A percentile compares a stretch with the other conserved stretches of the same genome.
Evolutionary conservation across 306 rosid species (phyloP).

Genomic region (Trichosanthes truncata): DNA sequence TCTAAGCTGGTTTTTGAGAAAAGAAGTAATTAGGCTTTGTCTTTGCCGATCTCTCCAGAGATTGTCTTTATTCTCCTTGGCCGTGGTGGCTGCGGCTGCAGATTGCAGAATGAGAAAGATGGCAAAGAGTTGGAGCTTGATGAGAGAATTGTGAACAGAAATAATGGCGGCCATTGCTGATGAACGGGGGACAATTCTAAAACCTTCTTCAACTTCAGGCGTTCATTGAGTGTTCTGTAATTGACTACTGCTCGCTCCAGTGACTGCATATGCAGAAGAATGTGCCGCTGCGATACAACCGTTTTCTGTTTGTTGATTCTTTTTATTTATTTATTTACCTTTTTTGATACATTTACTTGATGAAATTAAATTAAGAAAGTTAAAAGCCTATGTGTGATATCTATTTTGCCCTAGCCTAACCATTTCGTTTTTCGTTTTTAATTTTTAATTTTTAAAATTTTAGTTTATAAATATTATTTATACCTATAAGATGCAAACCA

Average conservation of each 20-base stretch:
- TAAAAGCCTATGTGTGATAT: too few relatives aligned
- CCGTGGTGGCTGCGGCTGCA: background rate
- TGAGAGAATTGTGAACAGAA: background rate
- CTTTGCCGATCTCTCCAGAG: slow-evolving; percentile 9
- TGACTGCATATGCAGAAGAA: background rate
- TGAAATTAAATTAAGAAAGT: too few relatives aligned
- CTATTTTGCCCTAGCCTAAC: too few relatives aligned
- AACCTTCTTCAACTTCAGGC: slow-evolving; percentile 32
- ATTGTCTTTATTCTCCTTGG: slow-evolving; percentile 2
- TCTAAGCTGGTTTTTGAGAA: slow-evolving; percentile 13
- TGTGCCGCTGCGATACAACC: background rate
- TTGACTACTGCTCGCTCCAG: background rate
- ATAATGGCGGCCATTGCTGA: background rate
- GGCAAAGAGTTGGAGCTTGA: background rate
- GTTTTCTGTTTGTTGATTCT: background rate
- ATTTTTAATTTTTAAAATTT: too few relatives aligned
- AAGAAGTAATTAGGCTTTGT: background rate
- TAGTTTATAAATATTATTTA: too few relatives aligned
- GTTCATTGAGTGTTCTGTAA: slow-evolving; percentile 33
- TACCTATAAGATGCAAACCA: too few relatives aligned
- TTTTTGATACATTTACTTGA: too few relatives aligned
- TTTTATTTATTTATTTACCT: too few relatives aligned
- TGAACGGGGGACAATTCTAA: slow-evolving; percentile 12
- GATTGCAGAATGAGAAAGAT: background rate
- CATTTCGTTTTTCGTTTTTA: too few relatives aligned